These are phyloP conservation scores for Niebla homalea DNA, from an alignment of 495 filamentous ascomycete species.

Conservation along the genomic window DNA sequence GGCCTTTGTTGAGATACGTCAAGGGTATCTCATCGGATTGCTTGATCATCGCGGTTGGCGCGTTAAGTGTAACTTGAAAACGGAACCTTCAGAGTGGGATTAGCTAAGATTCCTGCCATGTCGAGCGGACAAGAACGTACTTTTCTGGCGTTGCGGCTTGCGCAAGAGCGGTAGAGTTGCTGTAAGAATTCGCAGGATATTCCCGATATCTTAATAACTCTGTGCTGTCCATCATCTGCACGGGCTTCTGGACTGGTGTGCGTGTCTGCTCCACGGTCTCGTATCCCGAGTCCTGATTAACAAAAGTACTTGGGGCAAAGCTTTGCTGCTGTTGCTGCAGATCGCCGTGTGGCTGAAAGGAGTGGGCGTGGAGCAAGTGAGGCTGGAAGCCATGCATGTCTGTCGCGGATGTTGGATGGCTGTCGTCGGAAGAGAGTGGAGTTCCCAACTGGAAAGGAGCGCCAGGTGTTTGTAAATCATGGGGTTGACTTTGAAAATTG, in stretches of 20 bases:
- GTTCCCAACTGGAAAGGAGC: slow-evolving; percentile 66
- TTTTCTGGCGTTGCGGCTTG: slow-evolving; percentile 33
- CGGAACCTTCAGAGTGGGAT: slow-evolving; percentile 54
- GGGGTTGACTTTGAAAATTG: slow-evolving; percentile 68
- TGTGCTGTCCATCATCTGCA: slow-evolving; percentile 28
- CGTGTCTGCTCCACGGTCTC: slow-evolving; percentile 57
- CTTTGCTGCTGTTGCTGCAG: slow-evolving; percentile 48
- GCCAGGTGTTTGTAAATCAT: slow-evolving; percentile 81
- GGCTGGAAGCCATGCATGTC: slow-evolving; percentile 45
- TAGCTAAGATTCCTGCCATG: slow-evolving; percentile 20
- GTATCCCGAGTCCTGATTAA: slow-evolving; percentile 62
- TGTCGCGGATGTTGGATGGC: slow-evolving; percentile 40
- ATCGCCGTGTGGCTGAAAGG: slow-evolving; percentile 61
- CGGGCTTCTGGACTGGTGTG: slow-evolving; percentile 40
- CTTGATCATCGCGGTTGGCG: slow-evolving; percentile 93
- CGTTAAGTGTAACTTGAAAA: slow-evolving; percentile 79
- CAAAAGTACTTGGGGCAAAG: slow-evolving; percentile 70
- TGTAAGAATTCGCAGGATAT: slow-evolving; percentile 20
- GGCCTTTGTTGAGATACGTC: slow-evolving; percentile 94
- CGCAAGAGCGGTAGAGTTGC: slow-evolving; percentile 20
- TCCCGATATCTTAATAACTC: slow-evolving; percentile 21
- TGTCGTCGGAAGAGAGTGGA: slow-evolving; percentile 54
- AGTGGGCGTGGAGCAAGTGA: slow-evolving; percentile 47
- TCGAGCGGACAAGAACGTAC: slow-evolving; percentile 26
- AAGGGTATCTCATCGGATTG: slow-evolving; percentile 76